Conservation (phyloP, 192 early-diverging fungal species). For the Lobulomyces angularis region DNA sequence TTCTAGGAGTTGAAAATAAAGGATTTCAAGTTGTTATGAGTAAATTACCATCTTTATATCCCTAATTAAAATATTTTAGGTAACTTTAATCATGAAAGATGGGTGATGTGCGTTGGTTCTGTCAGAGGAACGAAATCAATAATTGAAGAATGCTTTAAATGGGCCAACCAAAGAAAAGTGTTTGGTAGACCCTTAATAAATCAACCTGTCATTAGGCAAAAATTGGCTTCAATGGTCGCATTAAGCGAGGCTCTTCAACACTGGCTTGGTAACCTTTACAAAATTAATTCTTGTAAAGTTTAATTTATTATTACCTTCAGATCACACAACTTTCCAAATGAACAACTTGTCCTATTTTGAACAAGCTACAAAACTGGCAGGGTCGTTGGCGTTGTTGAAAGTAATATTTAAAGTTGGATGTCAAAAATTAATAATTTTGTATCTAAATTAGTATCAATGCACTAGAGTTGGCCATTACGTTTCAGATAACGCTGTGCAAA, state of each 20-base stretch:
- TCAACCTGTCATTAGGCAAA: conserved; percentile 59
- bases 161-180: conserved; percentile 60
- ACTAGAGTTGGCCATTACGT: conserved; percentile 49
- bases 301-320: too few species aligned
- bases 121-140: conserved; percentile 29
- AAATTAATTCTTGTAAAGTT: too few species aligned
- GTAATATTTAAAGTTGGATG: not conserved
- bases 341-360: conserved; percentile 52
- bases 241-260: conserved; percentile 34
- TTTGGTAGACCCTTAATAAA: conserved; percentile 57
- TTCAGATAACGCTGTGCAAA: conserved; percentile 54
- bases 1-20: conserved; percentile 50
- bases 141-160: conserved; percentile 52
- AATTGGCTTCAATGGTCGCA: conserved; percentile 51
- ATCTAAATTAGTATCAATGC: conserved; percentile 33
- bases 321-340: conserved; percentile 61
- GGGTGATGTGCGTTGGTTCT: conserved; percentile 35
- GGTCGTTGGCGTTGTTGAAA: conserved; percentile 11
- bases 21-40: conserved; percentile 58
- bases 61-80: conserved; percentile 20
- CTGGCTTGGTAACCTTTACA: conserved; percentile 27
- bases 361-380: conserved; percentile 46
- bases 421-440: not conserved
- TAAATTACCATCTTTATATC: conserved; percentile 51
- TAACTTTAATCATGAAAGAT: conserved; percentile 40